These are phyloP conservation scores for Pisolithus tinctorius DNA, from an alignment of 768 basidiomycete species.

Conservation along the genomic window DNA sequence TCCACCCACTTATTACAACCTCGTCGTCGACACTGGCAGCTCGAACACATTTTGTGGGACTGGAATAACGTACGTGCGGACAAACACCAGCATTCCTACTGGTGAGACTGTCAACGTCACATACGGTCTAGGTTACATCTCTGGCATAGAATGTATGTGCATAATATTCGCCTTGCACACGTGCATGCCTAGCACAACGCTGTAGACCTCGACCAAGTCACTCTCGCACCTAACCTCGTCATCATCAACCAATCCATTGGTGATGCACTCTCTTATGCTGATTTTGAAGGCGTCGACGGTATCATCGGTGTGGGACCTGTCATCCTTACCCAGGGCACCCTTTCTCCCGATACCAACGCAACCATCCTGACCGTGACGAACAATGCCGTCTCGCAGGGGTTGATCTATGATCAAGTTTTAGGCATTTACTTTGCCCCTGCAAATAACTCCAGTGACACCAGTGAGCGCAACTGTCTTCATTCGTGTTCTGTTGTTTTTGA, in stretches of 20 bases:
- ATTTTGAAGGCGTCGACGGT: slow-evolving; percentile 19
- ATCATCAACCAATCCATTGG: slow-evolving; percentile 26
- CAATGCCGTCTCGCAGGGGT: slow-evolving; percentile 18
- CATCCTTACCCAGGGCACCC: slow-evolving; percentile 11
- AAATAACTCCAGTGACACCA: slow-evolving; percentile 9
- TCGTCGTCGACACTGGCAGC: slow-evolving; percentile 27
- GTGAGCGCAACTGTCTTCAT: slow-evolving; percentile 1
- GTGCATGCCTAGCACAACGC: not conserved
- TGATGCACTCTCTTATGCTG: slow-evolving; percentile 8
- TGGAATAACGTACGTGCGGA: slow-evolving; percentile 13
- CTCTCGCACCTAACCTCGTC: slow-evolving; percentile 17
- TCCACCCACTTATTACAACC: slow-evolving; percentile 22
- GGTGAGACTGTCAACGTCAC: slow-evolving; percentile 10
- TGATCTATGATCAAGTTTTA: slow-evolving; percentile 11
- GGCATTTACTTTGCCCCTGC: slow-evolving; percentile 20
- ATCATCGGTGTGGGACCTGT: slow-evolving; percentile 23
- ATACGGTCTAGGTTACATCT: slow-evolving; percentile 10
- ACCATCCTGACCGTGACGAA: slow-evolving; percentile 20
- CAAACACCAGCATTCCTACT: slow-evolving; percentile 19
- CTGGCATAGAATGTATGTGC: slow-evolving; percentile 30
- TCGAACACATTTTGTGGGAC: slow-evolving; percentile 27
- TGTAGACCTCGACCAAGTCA: slow-evolving; percentile 21
- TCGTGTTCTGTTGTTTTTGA: too few species aligned
- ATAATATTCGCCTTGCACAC: not conserved
- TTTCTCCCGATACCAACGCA: not conserved